Percentiles rank a stretch among this genome's conserved stretches.
phyloP scores from a whole-genome alignment of 805 yeast genomes.

The Teunomyces kruisii region DNA sequence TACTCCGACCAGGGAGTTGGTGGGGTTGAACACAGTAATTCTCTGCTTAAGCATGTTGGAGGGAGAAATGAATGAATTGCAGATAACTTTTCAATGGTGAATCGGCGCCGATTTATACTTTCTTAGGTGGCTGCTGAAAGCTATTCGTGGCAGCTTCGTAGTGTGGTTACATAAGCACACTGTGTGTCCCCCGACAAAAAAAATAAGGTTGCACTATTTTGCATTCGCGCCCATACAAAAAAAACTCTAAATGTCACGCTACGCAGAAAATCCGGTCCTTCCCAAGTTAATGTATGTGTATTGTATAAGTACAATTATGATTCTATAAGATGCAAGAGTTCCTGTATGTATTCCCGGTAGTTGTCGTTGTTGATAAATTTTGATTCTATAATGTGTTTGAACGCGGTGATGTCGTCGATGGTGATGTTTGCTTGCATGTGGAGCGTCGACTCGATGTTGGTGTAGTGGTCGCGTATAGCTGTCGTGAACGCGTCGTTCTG shows the following conservation, averaged over 20 bases:
- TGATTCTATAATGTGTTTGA: slow-evolving; percentile 6
- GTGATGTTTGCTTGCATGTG: background rate
- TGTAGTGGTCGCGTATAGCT: background rate
- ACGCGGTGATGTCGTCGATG: slow-evolving; percentile 5
- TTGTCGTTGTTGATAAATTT: slow-evolving; percentile 7
- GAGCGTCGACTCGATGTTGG: slow-evolving; percentile 6
- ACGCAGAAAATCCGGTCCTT: too few species aligned
- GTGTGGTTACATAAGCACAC: background rate
- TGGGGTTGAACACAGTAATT: slow-evolving; percentile 31
- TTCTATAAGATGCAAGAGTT: slow-evolving; percentile 2
- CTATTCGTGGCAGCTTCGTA: too few species aligned
- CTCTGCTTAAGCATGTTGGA: slow-evolving; percentile 23
- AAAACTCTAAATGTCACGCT: too few species aligned
- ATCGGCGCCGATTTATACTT: background rate
- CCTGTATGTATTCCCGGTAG: slow-evolving; percentile 7
- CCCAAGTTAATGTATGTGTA: background rate
- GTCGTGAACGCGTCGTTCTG: background rate
- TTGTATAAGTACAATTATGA: background rate
- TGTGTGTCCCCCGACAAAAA: too few species aligned
- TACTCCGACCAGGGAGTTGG: slow-evolving; percentile 21
- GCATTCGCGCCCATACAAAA: background rate
- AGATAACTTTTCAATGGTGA: background rate
- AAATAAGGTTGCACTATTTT: background rate
- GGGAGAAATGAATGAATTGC: background rate
- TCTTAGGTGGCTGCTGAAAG: too few species aligned